phyloP scores from a whole-genome alignment of 768 basidiomycete species.

The Rhodosporidiobolus sp. region DNA sequence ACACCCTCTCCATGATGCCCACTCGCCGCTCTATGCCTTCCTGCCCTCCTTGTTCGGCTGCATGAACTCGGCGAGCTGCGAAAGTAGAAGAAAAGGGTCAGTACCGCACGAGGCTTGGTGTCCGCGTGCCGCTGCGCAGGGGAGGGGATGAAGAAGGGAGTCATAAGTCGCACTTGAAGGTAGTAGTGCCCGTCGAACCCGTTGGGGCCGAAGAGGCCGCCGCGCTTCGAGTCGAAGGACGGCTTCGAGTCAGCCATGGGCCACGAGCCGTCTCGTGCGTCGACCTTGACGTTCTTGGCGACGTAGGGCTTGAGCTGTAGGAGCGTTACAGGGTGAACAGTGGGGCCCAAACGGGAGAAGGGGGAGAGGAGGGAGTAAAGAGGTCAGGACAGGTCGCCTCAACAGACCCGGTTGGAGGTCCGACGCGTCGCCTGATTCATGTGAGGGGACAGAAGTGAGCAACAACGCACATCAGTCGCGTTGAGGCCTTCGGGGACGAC shows the following conservation, averaged over 20 bases:
- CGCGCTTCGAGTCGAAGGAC: constrained; percentile 22
- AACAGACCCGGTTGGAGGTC: too few species aligned
- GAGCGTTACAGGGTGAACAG: not conserved
- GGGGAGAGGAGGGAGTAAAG: not conserved
- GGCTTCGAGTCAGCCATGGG: constrained; percentile 45
- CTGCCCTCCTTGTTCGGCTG: too few species aligned
- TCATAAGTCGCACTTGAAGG: constrained; percentile 45
- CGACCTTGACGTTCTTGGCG: constrained; percentile 20
- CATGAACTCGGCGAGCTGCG: too few species aligned
- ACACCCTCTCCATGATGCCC: too few species aligned
- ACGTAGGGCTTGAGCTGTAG: constrained; percentile 72
- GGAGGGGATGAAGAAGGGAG: not conserved
- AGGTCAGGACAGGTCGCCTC: too few species aligned
- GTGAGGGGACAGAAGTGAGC: constrained; percentile 51
- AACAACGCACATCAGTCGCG: constrained; percentile 58
- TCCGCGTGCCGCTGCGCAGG: not conserved
- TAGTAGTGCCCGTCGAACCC: constrained; percentile 48
- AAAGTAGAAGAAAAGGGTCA: too few species aligned
- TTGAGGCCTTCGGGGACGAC: constrained; percentile 42
- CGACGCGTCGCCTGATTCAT: too few species aligned
- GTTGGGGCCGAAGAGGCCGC: constrained; percentile 39
- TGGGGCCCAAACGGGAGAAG: constrained; percentile 7
- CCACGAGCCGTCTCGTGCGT: constrained; percentile 34
- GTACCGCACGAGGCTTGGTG: too few species aligned
- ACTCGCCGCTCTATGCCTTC: too few species aligned